Conservation (phyloP, 768 basidiomycete genomes). For the Boletus subcaerulescens region DNA sequence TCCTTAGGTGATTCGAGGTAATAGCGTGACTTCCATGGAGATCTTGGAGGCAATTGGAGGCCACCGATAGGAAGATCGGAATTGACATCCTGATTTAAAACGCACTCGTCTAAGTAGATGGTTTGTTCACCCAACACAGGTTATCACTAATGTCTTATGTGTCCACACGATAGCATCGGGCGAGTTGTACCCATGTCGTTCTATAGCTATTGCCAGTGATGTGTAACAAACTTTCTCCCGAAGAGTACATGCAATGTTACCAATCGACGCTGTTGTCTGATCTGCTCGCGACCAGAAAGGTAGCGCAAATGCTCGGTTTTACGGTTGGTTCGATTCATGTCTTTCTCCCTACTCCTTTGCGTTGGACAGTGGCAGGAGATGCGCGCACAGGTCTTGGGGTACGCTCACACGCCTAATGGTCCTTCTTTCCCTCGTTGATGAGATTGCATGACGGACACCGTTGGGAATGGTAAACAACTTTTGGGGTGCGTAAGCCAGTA, state of each 20-base stretch:
- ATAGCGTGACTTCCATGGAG: constrained; percentile 96
- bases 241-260: neutral
- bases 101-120: constrained; percentile 4
- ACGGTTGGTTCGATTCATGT: too few relatives aligned
- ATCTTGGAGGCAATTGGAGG: constrained; percentile 57
- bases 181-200: neutral
- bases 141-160: neutral
- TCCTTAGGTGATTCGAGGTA: constrained; percentile 88
- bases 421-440: neutral
- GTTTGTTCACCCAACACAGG: constrained; percentile 3
- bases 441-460: neutral
- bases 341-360: neutral
- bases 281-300: neutral
- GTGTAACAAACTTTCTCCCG: neutral
- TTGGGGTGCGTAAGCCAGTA: too few relatives aligned
- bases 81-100: neutral
- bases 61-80: constrained; percentile 25
- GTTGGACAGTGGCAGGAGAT: neutral
- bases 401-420: neutral
- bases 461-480: too few relatives aligned
- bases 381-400: too few relatives aligned
- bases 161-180: constrained; percentile 6
- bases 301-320: neutral
- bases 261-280: neutral
- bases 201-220: neutral